Base-by-base conservation (phyloP, 2,329 filamentous ascomycete species). In the Exophiala bonariae region DNA sequence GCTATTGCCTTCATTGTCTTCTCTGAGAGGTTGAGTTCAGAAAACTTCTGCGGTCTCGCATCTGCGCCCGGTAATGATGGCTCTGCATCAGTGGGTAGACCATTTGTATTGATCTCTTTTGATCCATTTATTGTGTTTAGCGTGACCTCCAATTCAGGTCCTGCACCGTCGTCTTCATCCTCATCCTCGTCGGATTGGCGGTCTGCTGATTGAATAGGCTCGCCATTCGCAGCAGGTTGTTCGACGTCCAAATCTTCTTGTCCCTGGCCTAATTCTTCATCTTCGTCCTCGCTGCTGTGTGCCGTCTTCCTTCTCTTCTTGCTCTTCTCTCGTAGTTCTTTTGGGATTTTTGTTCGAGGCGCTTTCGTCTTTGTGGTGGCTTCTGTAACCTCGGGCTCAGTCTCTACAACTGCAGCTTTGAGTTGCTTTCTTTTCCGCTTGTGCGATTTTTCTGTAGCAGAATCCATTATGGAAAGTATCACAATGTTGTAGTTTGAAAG, bases 1-100 rank as follows among this genome's bases (percentile, higher is more conserved):
- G 84, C 72, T 59, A 96, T 90, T 7, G 90, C 91, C 71, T 86
- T 83, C 78, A 91, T 86, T 0, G 90, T 96, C 70, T 88, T 90
- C 18, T 91, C 86, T 1, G 89, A 93, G 9, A 99, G 79, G 44
- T 87, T 87, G 54, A 99, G 76, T 57, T 97, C 86, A 26, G 81
- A 72, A 64, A 96, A 96, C 41, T 83, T 82, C 61, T 85, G 75
- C 17, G 85, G 83, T 47, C 85, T 80, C 40, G 70, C 73, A 42
- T 80, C 80, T 22, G 81, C 76, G 22, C 75, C 76, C 2, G 83
- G 83, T 41, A 83, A 66, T 10, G 76, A 72, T 41, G 84, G 76
- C 11, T 73, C 58, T 32, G 67, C 63, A 50, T 66, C 59, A 8
- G 77, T 76, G n/a, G 79, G 78, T 8, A 83, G 68, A 46, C 80